phyloP scores from a whole-genome alignment of 192 early-diverging fungal species.

The Endogone sp. region DNA sequence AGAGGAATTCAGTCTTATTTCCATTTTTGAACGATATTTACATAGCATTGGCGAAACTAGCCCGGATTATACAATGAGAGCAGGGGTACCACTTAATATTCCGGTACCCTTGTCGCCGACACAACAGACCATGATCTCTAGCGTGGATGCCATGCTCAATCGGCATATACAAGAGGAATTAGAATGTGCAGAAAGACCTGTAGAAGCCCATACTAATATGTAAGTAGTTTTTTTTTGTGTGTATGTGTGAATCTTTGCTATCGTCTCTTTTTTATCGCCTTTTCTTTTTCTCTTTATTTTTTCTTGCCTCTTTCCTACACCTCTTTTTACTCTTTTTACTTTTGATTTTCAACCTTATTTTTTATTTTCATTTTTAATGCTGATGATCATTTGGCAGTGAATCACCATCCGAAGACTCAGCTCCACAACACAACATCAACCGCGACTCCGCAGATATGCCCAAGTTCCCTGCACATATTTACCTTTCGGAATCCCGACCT shows the following conservation, averaged over 20 bases:
- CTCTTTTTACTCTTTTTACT: no score
- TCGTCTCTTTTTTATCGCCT: neutral
- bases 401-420: no score
- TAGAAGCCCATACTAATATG: no score
- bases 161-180: constrained; percentile 43
- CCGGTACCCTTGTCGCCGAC: constrained; percentile 16
- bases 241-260: neutral
- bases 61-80: constrained; percentile 55
- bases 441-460: no score
- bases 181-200: neutral
- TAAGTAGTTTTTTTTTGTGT: no score
- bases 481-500: no score
- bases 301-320: neutral
- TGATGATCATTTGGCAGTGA: no score
- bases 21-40: neutral
- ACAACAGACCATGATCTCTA: constrained; percentile 14
- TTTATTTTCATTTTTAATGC: no score
- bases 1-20: no score
- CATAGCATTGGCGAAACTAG: constrained; percentile 47
- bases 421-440: no score
- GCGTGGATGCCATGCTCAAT: constrained; percentile 38
- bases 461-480: no score
- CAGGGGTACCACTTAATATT: constrained; percentile 34
- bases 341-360: no score
- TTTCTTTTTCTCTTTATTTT: neutral